phyloP scores from a whole-genome alignment of 768 basidiomycete species.

The Kwoniella sp. region DNA sequence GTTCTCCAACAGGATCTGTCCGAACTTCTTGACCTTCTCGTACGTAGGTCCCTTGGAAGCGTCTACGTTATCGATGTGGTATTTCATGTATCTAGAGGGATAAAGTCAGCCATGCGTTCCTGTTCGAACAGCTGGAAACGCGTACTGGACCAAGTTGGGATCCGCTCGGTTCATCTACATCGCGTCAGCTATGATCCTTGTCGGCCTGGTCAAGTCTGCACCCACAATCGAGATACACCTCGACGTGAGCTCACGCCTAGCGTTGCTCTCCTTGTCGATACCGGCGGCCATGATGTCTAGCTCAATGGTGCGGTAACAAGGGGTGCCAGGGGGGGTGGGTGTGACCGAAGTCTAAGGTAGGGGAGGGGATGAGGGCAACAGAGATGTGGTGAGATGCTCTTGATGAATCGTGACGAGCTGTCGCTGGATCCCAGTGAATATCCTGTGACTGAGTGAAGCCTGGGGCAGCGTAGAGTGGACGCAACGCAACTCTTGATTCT shows the following conservation, averaged over 20 bases:
- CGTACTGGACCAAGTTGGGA: conserved; percentile 62
- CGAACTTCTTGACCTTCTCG: conserved; percentile 92
- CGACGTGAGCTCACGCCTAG: conserved; percentile 60
- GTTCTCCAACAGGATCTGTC: conserved; percentile 91
- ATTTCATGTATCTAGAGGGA: conserved; percentile 77
- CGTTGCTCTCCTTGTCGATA: conserved; percentile 36
- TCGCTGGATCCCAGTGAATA: too few species aligned
- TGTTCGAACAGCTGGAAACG: not conserved
- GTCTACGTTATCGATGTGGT: conserved; percentile 79
- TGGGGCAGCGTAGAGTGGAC: too few species aligned
- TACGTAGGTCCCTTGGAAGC: conserved; percentile 78
- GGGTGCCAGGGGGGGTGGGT: not conserved
- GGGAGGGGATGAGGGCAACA: not conserved
- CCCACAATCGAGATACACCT: conserved; percentile 80
- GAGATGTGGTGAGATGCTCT: too few species aligned
- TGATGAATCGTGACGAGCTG: too few species aligned
- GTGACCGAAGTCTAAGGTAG: not conserved
- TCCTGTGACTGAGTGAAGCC: too few species aligned
- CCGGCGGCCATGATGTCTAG: conserved; percentile 25
- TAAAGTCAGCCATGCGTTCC: not conserved
- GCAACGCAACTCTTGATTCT: too few species aligned
- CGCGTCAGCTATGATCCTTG: not conserved
- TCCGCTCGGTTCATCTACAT: conserved; percentile 83
- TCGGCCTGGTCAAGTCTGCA: not conserved
- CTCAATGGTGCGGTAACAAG: not conserved